Evolutionary conservation across 768 basidiomycete species (phyloP), one percentile per base, ranked within the genome.

Genomic region (Termitomyces heimii): DNA sequence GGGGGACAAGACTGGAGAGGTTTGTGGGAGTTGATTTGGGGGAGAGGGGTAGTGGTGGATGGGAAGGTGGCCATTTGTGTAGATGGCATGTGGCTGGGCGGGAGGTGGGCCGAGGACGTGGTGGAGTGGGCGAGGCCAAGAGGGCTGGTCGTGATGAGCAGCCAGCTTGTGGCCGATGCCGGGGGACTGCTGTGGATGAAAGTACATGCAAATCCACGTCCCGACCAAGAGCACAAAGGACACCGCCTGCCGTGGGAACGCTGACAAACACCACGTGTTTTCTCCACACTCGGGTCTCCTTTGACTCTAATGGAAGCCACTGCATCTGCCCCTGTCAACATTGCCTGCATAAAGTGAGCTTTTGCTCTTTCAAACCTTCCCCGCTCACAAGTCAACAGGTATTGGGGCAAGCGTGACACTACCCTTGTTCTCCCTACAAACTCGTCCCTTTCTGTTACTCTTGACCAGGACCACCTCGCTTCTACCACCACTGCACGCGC

Each of bases 361-460:
- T n/a, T n/a, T n/a, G n/a, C n/a, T n/a, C n/a, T n/a, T n/a, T n/a
- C n/a, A n/a, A n/a, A n/a, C 40, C 26, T n/a, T 6, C 45, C 5
- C 3, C 9, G n/a, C 39, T 40, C 3, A 40, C 18, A 37, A 13
- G 56, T n/a, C 22, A n/a, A 7, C 55, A 95, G 91, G 71, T 98
- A 98, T 80, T 99, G 97, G 97, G 97, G 97, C 62, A 99, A 99
- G 74, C 90, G 97, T 60, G 90, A 98, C 73, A 95, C 93, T 4
- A 82, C 86, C 64, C 84, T 98, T 61, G 98, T 98, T 69, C 78
- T 99, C 56, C 97, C 97, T 44, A 98, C 94, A 61, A 99, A 99
- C 75, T 93, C 94, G 0, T 98, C 96, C 10, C 83, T 99, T n/a
- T 98, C 95, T 7, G 92, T 98, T 48, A 98, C 97, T 2, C 88